Evolutionary conservation across 768 basidiomycete genomes (phyloP).

Genomic region (Nidula microcarpa): DNA sequence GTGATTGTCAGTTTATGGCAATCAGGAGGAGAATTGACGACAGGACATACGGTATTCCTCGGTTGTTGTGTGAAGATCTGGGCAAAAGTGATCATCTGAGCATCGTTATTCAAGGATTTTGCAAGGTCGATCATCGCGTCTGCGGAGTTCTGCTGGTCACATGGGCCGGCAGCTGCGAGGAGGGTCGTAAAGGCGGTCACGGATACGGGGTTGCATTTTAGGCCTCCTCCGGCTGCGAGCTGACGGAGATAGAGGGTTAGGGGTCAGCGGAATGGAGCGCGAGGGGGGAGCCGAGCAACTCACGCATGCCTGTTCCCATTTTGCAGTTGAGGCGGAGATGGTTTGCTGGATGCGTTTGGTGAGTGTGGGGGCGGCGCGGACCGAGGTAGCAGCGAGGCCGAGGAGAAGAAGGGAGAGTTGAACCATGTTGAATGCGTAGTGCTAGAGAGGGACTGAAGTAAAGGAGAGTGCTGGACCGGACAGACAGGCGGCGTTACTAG

Average conservation of each 20-base stretch:
- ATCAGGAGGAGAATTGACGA: not conserved
- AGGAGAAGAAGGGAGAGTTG: conserved; percentile 25
- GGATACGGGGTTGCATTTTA: conserved; percentile 55
- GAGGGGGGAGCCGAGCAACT: conserved; percentile 12
- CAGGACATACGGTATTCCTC: conserved; percentile 38
- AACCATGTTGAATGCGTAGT: conserved; percentile 19
- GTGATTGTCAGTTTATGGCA: not conserved
- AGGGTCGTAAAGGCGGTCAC: conserved; percentile 55
- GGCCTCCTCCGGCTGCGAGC: conserved; percentile 51
- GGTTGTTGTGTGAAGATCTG: conserved; percentile 51
- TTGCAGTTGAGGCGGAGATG: conserved; percentile 32
- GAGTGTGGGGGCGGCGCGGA: conserved; percentile 31
- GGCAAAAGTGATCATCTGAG: conserved; percentile 41
- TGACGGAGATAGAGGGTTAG: conserved; percentile 14
- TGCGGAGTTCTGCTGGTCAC: conserved; percentile 54
- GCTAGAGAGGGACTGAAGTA: conserved; percentile 12
- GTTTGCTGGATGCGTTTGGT: conserved; percentile 45
- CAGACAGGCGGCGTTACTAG: conserved; percentile 5
- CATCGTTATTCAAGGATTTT: conserved; percentile 31
- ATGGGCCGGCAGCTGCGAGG: conserved; percentile 51
- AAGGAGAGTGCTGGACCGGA: conserved; percentile 2
- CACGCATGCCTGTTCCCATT: conserved; percentile 49
- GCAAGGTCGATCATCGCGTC: conserved; percentile 47
- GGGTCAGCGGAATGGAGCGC: not conserved
- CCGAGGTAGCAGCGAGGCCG: conserved; percentile 24